Conservation (phyloP, 1,284 basidiomycete species). For the Blastosporella zonata region DNA sequence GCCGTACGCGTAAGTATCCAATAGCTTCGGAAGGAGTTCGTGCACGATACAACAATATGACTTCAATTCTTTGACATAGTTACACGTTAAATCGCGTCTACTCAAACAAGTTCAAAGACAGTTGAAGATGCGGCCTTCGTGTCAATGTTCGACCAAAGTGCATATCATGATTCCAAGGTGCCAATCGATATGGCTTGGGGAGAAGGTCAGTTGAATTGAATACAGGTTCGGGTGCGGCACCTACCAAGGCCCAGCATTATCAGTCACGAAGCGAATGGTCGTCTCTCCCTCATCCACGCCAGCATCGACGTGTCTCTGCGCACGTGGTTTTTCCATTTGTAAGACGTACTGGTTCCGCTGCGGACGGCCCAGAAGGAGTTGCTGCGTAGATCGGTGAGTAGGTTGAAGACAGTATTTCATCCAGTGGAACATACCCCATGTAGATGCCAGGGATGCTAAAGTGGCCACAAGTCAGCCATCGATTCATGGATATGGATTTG, state of each 20-base stretch:
- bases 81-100: too few relatives aligned
- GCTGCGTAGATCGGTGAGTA: slow-evolving; percentile 16
- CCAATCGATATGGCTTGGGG: slow-evolving; percentile 31
- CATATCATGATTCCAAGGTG: slow-evolving; percentile 31
- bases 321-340: slow-evolving; percentile 35
- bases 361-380: slow-evolving; percentile 34
- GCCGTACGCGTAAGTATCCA: too few relatives aligned
- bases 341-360: slow-evolving; percentile 29
- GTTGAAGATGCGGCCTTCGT: too few relatives aligned
- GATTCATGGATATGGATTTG: background rate
- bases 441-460: slow-evolving; percentile 34
- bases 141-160: too few relatives aligned
- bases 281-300: slow-evolving; percentile 25
- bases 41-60: too few relatives aligned
- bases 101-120: too few relatives aligned
- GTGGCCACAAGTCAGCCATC: background rate
- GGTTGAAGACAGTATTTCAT: background rate
- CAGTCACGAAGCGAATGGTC: slow-evolving; percentile 32
- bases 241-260: slow-evolving; percentile 40
- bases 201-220: background rate
- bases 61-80: too few relatives aligned
- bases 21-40: too few relatives aligned
- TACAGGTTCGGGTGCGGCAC: slow-evolving; percentile 1
- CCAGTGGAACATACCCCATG: slow-evolving; percentile 30
- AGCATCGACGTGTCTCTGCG: slow-evolving; percentile 29